Conservation (phyloP, 306 rosid genomes). For the Cicer cuneatum region DNA sequence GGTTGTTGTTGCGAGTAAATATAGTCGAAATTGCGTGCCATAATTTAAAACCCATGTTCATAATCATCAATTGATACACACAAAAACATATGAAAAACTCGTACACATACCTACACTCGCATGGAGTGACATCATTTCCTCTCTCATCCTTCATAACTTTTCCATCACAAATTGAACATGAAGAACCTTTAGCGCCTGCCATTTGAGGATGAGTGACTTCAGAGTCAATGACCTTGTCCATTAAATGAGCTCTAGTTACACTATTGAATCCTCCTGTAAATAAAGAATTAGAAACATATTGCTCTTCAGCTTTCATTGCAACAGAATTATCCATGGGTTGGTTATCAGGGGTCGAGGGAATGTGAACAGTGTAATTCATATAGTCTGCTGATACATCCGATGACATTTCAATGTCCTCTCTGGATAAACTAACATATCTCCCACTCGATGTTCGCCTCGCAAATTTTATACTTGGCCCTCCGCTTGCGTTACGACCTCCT, state of each 20-base stretch:
- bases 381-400: constrained; percentile 76
- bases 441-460: constrained; percentile 92
- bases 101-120: constrained; percentile 77
- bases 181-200: constrained; percentile 92
- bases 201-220: constrained; percentile 88
- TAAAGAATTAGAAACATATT: constrained; percentile 79
- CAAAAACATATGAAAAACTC: background rate
- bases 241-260: constrained; percentile 82
- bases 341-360: constrained; percentile 87
- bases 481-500: constrained; percentile 39
- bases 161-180: constrained; percentile 80
- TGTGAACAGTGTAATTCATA: constrained; percentile 86
- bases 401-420: constrained; percentile 83
- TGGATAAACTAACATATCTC: constrained; percentile 71
- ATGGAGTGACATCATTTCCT: constrained; percentile 76
- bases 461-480: constrained; percentile 56
- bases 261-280: constrained; percentile 91
- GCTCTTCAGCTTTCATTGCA: constrained; percentile 88
- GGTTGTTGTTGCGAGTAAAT: no score
- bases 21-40: no score
- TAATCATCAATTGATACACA: background rate
- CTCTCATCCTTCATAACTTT: constrained; percentile 90
- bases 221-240: constrained; percentile 93
- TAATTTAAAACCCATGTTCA: no score
- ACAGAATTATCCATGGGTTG: constrained; percentile 76